A percentile compares a stretch with the other conserved stretches of the same genome.
Evolutionary conservation across 139 green algal species (phyloP).

Genomic region (Pleodorina starrii): DNA sequence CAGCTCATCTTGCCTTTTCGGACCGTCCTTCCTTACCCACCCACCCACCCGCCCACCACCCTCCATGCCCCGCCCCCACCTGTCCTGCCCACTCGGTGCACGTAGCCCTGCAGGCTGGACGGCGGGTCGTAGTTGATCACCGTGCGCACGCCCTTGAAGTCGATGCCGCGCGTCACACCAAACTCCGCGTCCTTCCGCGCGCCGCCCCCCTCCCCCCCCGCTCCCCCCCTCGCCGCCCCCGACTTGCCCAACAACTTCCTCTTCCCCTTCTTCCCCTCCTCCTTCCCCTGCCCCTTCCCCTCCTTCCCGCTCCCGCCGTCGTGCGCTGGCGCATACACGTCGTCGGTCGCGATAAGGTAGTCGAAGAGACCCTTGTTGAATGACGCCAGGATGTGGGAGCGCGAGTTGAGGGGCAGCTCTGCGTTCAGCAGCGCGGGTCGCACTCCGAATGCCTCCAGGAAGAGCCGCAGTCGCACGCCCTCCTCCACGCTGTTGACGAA

Average conservation of each 20-base stretch:
- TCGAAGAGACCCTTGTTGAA: slow-evolving; percentile 92
- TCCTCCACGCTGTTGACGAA: slow-evolving; percentile 92
- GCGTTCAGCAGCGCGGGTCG: slow-evolving; percentile 83
- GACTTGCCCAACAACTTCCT: slow-evolving; percentile 51
- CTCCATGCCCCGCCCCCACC: slow-evolving; percentile 23
- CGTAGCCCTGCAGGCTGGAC: slow-evolving; percentile 75
- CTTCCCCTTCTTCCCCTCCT: slow-evolving; percentile 7
- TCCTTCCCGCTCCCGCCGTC: slow-evolving; percentile 17
- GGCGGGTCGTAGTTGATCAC: slow-evolving; percentile 93
- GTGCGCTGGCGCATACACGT: slow-evolving; percentile 39
- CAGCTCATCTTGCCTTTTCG: too few relatives aligned
- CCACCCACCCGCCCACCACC: too few relatives aligned
- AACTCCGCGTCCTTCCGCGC: slow-evolving; percentile 89
- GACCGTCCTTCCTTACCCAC: too few relatives aligned
- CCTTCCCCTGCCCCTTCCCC: slow-evolving; percentile 35
- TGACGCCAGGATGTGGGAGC: slow-evolving; percentile 68
- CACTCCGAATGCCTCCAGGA: slow-evolving; percentile 95
- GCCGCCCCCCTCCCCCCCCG: neutral
- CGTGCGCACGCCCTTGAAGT: slow-evolving; percentile 96
- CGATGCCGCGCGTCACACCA: slow-evolving; percentile 95
- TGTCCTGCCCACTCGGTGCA: slow-evolving; percentile 94
- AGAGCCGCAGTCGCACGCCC: slow-evolving; percentile 84
- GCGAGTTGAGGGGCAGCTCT: slow-evolving; percentile 90
- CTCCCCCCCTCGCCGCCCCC: neutral
- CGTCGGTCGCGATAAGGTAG: slow-evolving; percentile 90